phyloP scores from a whole-genome alignment of 345 rosid genomes.

The Gossypium bickii region DNA sequence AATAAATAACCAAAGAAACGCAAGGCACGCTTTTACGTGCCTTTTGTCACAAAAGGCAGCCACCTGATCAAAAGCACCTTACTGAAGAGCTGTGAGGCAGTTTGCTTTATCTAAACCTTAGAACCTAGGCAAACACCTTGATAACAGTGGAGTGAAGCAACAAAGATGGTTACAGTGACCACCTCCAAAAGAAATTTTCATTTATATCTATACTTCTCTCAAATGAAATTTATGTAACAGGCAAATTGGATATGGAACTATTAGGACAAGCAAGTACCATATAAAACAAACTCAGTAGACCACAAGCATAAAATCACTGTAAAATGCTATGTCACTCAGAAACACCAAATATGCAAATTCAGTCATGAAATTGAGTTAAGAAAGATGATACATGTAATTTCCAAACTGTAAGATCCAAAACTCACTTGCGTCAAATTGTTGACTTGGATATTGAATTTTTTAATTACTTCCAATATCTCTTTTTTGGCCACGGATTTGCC shows the following conservation, averaged over 20 bases:
- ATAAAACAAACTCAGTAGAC: background rate
- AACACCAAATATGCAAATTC: background rate
- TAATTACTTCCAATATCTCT: conserved; percentile 52
- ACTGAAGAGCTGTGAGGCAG: background rate
- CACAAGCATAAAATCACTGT: background rate
- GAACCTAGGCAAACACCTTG: background rate
- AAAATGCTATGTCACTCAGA: background rate
- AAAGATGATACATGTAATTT: background rate
- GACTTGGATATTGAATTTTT: conserved; percentile 88
- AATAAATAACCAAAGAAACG: too few species aligned
- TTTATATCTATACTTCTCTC: background rate
- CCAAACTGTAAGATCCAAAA: conserved; percentile 16
- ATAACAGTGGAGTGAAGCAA: background rate
- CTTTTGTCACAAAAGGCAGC: background rate
- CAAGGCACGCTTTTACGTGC: background rate
- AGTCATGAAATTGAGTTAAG: background rate
- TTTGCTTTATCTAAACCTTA: background rate
- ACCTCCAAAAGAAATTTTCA: background rate
- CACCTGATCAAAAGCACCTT: background rate
- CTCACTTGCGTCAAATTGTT: conserved; percentile 93
- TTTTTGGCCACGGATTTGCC: conserved; percentile 58
- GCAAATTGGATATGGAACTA: background rate
- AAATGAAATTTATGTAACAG: background rate
- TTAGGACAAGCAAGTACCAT: background rate
- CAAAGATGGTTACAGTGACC: background rate